A percentile compares a stretch with the other conserved stretches of the same genome.
These are phyloP conservation scores for Porogramme epimiltina DNA, from an alignment of 1,284 basidiomycete species.

Conservation along the genomic window DNA sequence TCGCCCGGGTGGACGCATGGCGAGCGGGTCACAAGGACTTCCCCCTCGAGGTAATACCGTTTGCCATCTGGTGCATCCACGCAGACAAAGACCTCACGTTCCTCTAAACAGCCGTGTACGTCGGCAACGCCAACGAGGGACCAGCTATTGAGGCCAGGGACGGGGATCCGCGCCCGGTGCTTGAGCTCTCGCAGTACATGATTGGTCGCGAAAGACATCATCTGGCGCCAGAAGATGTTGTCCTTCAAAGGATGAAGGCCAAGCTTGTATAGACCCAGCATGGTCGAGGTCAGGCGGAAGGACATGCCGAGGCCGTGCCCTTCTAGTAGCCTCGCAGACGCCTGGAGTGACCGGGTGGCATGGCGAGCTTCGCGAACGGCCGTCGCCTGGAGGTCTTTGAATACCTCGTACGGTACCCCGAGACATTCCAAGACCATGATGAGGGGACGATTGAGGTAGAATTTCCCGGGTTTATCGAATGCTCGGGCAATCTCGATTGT, in stretches of 20 bases:
- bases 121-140: constrained; percentile 74
- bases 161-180: constrained; percentile 65
- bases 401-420: constrained; percentile 54
- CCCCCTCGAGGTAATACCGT: constrained; percentile 53
- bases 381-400: constrained; percentile 54
- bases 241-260: constrained; percentile 29
- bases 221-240: constrained; percentile 52
- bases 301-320: constrained; percentile 43
- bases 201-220: constrained; percentile 54
- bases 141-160: constrained; percentile 49
- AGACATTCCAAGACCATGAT: constrained; percentile 67
- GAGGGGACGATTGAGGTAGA: constrained; percentile 67
- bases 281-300: constrained; percentile 40
- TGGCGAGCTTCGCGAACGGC: constrained; percentile 50
- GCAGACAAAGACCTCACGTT: constrained; percentile 61
- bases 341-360: constrained; percentile 43
- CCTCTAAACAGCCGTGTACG: constrained; percentile 49
- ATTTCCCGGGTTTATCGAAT: constrained; percentile 60
- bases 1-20: constrained; percentile 73
- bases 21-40: constrained; percentile 59
- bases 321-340: constrained; percentile 50
- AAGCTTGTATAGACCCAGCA: constrained; percentile 40
- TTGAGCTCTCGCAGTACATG: constrained; percentile 71
- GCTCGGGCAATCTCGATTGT: constrained; percentile 71
- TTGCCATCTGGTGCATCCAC: constrained; percentile 40